phyloP scores from a whole-genome alignment of 257 asterid species.

The Marsdenia floribunda region DNA sequence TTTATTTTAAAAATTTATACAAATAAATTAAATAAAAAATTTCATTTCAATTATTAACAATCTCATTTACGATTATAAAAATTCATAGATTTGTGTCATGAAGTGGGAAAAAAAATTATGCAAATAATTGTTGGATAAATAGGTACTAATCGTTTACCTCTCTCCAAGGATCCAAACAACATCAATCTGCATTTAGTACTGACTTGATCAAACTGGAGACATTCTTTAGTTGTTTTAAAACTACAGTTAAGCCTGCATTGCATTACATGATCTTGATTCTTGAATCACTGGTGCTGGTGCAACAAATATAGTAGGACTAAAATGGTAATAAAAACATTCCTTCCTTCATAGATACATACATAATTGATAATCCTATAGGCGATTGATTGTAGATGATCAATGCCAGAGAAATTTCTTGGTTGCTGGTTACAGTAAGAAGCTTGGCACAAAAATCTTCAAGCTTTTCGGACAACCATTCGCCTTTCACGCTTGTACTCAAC shows the following conservation, averaged over 20 bases:
- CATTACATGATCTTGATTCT: not conserved
- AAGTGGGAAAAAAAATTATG: too few relatives aligned
- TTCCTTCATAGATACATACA: not conserved
- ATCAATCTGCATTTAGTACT: too few relatives aligned
- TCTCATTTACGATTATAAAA: too few relatives aligned
- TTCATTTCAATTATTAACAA: too few relatives aligned
- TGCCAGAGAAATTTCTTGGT: not conserved
- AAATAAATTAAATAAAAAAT: too few relatives aligned
- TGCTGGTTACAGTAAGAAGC: not conserved
- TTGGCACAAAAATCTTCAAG: conserved; percentile 26
- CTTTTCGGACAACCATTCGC: conserved; percentile 70
- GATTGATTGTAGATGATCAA: not conserved
- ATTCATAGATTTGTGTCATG: too few relatives aligned
- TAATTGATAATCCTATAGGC: not conserved
- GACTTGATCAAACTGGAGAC: not conserved
- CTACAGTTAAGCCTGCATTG: not conserved
- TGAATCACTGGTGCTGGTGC: not conserved
- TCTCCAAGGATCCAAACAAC: not conserved
- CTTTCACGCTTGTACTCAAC: conserved; percentile 89
- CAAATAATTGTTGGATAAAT: too few relatives aligned
- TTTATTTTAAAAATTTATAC: too few relatives aligned
- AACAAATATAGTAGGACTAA: not conserved
- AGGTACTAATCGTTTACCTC: too few relatives aligned
- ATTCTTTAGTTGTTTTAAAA: not conserved
- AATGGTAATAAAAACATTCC: not conserved